Evolutionary conservation across 169 alveolate genomes (phyloP).

Genomic region (Besnoitia besnoiti): DNA sequence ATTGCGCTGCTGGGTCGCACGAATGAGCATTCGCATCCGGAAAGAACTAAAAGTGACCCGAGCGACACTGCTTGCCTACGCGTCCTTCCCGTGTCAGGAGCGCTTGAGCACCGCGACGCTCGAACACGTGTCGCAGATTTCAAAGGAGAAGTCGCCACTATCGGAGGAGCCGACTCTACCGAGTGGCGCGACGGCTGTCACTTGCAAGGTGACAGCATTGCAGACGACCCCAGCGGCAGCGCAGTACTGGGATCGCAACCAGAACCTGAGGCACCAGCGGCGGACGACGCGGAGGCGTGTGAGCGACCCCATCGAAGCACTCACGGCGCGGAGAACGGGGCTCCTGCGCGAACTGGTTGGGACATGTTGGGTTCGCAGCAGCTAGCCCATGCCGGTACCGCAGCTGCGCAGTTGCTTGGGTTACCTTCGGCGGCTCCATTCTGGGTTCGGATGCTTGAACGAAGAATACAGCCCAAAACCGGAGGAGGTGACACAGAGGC

Average conservation of each 20-base stretch:
- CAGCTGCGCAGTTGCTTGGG: slow-evolving; percentile 16
- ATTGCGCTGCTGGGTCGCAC: not conserved
- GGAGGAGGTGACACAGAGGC: not conserved
- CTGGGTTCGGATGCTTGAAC: not conserved
- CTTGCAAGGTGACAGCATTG: not conserved
- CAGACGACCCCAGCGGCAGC: not conserved
- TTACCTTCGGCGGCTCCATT: not conserved
- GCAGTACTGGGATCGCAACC: not conserved
- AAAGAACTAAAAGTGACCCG: not conserved
- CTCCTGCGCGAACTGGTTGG: not conserved
- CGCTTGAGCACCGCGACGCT: too few relatives aligned
- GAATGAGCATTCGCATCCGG: not conserved
- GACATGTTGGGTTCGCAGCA: not conserved
- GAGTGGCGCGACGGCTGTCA: not conserved
- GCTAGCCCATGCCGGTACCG: slow-evolving; percentile 7
- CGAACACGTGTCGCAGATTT: too few relatives aligned
- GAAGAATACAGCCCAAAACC: not conserved
- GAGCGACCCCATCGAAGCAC: not conserved
- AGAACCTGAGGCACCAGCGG: not conserved
- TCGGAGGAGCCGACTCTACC: not conserved
- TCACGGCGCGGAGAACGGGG: not conserved
- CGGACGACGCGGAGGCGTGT: not conserved
- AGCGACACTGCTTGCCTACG: not conserved
- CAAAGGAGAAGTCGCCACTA: too few relatives aligned
- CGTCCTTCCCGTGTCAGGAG: too few relatives aligned